These are phyloP conservation scores for Oryza punctata DNA, from an alignment of 176 grass and related monocot species.

Conservation along the genomic window DNA sequence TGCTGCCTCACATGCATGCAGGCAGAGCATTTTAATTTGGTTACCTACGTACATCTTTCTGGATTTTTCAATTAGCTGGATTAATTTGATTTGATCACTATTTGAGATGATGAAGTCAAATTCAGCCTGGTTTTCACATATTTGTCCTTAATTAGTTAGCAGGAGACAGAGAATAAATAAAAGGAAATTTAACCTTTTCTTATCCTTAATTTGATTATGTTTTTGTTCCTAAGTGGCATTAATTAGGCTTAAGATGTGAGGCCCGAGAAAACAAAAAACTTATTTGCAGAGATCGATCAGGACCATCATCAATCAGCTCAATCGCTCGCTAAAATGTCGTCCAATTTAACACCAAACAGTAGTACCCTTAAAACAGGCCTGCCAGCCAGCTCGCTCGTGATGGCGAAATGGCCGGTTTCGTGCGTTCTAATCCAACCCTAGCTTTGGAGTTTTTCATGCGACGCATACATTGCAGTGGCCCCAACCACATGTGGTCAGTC, in stretches of 20 bases:
- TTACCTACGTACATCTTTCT: neutral
- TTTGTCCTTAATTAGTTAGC: neutral
- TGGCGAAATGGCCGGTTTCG: slow-evolving; percentile 12
- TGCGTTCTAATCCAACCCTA: slow-evolving; percentile 35
- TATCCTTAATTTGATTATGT: neutral
- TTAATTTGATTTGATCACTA: neutral
- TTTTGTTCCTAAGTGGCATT: neutral
- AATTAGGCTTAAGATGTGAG: neutral
- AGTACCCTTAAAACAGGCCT: neutral
- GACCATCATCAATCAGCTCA: neutral
- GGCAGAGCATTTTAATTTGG: neutral
- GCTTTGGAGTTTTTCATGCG: neutral
- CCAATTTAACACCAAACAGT: neutral
- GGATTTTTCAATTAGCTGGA: neutral
- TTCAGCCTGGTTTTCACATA: neutral
- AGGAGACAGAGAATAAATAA: neutral
- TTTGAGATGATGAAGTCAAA: neutral
- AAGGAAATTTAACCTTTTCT: neutral
- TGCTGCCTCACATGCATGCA: slow-evolving; percentile 47
- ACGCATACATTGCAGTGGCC: neutral
- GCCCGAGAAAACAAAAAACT: neutral
- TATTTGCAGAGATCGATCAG: neutral
- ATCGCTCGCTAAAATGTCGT: neutral
- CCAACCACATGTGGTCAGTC: slow-evolving; percentile 17
- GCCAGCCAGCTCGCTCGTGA: neutral